Base-by-base conservation (phyloP, 108 stramenopile species). In the Pseudonitzschia delicatissima region DNA sequence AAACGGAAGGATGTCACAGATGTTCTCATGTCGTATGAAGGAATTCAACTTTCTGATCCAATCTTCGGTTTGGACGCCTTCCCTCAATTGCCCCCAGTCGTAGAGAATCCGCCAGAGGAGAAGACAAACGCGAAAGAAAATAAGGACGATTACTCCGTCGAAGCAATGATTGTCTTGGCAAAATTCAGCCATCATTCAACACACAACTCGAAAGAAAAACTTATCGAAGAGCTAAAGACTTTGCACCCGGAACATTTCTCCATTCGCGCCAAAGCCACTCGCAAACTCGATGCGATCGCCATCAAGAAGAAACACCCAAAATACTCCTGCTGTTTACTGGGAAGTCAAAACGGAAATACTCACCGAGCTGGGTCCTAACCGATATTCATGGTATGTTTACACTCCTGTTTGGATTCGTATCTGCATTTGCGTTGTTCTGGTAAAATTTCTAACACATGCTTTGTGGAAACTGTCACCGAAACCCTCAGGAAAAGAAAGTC, bases 231-330 rank as follows among this genome's bases (percentile, higher is more conserved):
- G 45, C 74, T 93, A 9, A 81, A 76, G 11, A 85, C 66, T 28
- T 64, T 71, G 3, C 72, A 80, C 57, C 77, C 82, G 4, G 47
- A 33, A 17, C 63, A 82, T 26, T 82, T 87, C 34, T 77, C 67
- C 9, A 91, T 82, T 55, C 73, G 85, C 11, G 85, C 88, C 20
- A 75, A 86, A 55, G 88, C 87, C 3, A 81, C 79, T 53, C 74
- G 87, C 13, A 86, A 88, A 65, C 64, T 94, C n/a, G 89, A 91
- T 29, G 71, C 70, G 17, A 86, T 87, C 48, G 93, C 93, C 6
- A 76, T 68, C 32, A 94, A 94, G 73, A 64, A 72, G 44, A 77
- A 79, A 25, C 63, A 83, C 33, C 68, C 81, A 5, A 44, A 33
- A 29, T 49, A 52, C 20, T 68, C 76, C 68, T 13, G 86, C 85